Evolutionary conservation across 2,329 filamentous ascomycete species (phyloP), one percentile per base, ranked within the genome.

Genomic region (Aspergillus novoparasiticus): DNA sequence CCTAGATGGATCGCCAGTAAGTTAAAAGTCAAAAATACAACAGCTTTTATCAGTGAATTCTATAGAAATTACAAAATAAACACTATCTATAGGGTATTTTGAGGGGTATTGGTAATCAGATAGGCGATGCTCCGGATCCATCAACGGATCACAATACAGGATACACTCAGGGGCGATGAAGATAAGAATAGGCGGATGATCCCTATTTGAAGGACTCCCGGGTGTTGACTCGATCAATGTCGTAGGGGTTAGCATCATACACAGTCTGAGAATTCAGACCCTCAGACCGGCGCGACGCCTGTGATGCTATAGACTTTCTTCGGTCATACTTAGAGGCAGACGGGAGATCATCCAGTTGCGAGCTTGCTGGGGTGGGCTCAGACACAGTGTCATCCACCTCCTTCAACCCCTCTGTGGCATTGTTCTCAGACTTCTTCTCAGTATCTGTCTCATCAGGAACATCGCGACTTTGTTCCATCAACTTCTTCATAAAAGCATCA

Each of bases 161-260:
- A 41, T 41, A 41, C 19, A 41, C 6, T 41, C 39, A 19, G 39
- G 2, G 1, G 39, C 9, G 8, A 41, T n/a, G 16, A 41, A 19
- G 8, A 41, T 9, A 8, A n/a, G 39, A 41, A 41, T 9, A n/a
- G 39, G 16, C 19, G 16, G 21, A 30, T 57, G 4, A 4, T 50
- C 43, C 56, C 28, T 63, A 41, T 56, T 65, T 65, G 54, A 65
- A 65, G 6, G 63, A 65, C 14, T 58, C 60, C 21, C 61, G 63
- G 26, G 63, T 65, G 41, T 63, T 60, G 10, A 63, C 63, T 21
- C 63, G 63, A 30, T 65, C 63, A 50, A 65, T 60, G 11, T 65
- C 63, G 55, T 60, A 65, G 12, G 63, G 63, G 23, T 65, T 65
- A 6, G 60, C 63, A 43, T 65, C 60, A 30, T 65, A 65, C 14